Evolutionary conservation across 768 basidiomycete genomes (phyloP).

Genomic region (Suillus clintonianus): DNA sequence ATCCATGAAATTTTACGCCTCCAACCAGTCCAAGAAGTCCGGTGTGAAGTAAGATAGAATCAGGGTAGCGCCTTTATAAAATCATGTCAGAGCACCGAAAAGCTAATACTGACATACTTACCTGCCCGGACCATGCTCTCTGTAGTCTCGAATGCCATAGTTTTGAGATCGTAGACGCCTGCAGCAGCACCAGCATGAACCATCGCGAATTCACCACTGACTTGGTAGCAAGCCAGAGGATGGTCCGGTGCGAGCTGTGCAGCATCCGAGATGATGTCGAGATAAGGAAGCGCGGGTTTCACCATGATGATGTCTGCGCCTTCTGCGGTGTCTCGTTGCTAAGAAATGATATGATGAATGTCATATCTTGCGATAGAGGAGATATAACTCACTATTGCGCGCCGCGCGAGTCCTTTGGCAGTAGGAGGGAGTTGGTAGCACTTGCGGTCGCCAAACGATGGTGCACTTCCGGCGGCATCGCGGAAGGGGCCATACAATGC

Average conservation of each 20-base stretch:
- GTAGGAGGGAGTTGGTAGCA: slow-evolving; percentile 96
- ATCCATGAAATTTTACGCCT: slow-evolving; percentile 14
- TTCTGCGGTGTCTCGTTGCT: slow-evolving; percentile 87
- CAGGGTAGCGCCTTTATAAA: slow-evolving; percentile 73
- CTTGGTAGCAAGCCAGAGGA: slow-evolving; percentile 96
- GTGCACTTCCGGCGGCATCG: slow-evolving; percentile 96
- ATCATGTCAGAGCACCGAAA: slow-evolving; percentile 6
- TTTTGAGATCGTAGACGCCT: slow-evolving; percentile 89
- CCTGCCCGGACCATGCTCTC: slow-evolving; percentile 94
- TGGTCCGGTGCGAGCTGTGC: slow-evolving; percentile 78
- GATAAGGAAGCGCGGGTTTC: slow-evolving; percentile 94
- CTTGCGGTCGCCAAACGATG: slow-evolving; percentile 92
- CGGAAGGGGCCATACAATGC: slow-evolving; percentile 97
- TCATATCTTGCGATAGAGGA: no score
- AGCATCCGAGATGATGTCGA: slow-evolving; percentile 93
- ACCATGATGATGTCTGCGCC: slow-evolving; percentile 99
- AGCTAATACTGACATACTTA: slow-evolving; percentile 33
- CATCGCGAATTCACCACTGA: slow-evolving; percentile 98
- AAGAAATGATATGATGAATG: neutral
- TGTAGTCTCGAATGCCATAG: slow-evolving; percentile 92
- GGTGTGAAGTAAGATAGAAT: slow-evolving; percentile 97
- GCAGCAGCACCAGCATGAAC: slow-evolving; percentile 89
- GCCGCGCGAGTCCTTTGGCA: slow-evolving; percentile 85
- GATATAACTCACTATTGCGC: slow-evolving; percentile 76
- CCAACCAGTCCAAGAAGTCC: slow-evolving; percentile 85